Evolutionary conservation across 2,329 filamentous ascomycete species (phyloP), one percentile per base, ranked within the genome.

Genomic region (Trichoderma simmonsii): DNA sequence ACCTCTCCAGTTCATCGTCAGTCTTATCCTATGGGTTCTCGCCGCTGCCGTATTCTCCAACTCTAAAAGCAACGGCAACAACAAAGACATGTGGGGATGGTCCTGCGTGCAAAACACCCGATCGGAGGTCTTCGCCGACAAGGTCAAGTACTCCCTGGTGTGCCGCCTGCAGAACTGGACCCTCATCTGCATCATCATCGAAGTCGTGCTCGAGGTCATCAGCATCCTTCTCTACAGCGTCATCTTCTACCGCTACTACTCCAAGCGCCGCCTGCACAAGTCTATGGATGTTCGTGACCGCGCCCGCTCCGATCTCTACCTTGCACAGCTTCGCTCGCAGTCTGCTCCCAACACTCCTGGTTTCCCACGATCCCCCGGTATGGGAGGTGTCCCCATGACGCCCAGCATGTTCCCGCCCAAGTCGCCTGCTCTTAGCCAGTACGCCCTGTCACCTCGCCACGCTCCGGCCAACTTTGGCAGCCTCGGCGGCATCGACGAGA

Each of bases 11-110:
- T 98, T 98, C 86, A 91, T 96, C 79, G 91, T 97, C 82, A 96
- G 92, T 80, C 92, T 97, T 81, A 83, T 97, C 78, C 93, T 99
- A 86, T 99, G 96, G 96, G 91, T 91, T 70, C 85, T 96, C 39
- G 94, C 93, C 36, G 95, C 95, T 51, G 93, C 91, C 72, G 84
- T 97, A 71, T 89, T 98, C 77, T 94, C 98, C 80, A 89, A 92
- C 77, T 90, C 90, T 71, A 92, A 91, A 80, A 88, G 90, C 77
- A 92, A 88, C 79, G 78, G 79, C 79, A 84, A 89, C 75, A 93
- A 92, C 78, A 90, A 97, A 82, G 96, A 99, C 82, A 89, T 99
- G 82, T 99, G 96, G 96, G 95, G 95, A 73, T 99, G 96, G 96
- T 90, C 94, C n/a, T 99, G 96, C 82, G 92, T 95, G 71, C 88